Evolutionary conservation across 768 basidiomycete genomes (phyloP), one percentile per base, ranked within the genome.

Genomic region (Tubosaeta brunneosetosa): DNA sequence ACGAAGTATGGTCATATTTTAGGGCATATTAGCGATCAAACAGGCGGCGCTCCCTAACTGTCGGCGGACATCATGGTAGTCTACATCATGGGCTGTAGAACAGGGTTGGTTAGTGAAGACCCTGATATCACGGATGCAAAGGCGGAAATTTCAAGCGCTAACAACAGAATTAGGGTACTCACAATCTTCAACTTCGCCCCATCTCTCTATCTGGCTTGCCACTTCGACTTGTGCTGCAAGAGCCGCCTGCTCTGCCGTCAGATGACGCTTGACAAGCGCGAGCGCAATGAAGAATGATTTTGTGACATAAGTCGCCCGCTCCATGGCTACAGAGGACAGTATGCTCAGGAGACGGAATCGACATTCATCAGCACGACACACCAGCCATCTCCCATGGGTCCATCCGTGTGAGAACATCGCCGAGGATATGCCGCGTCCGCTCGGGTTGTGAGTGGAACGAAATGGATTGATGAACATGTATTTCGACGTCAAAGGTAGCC

Each of bases 181-280:
- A 98, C 95, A 91, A 68, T 98, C 97, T 75, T 98, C 97, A 0
- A 99, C 97, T 72, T 98, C 95, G n/a, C 97, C 97, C 97, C 97
- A 99, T 45, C 85, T 79, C 69, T 94, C 84, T 55, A 97, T 97
- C 73, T 98, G 95, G 66, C 92, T 94, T 56, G 85, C 78, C 0
- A 99, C 95, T 71, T 99, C 97, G 8, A 95, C 94, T 48, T 88
- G 86, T 7, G 92, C 81, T 0, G 91, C 91, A 46, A 83, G 69
- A 2, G 94, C 82, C 9, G 95, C 94, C 64, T 92, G 75, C 61
- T 99, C 91, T 1, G 84, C 90, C 4, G 82, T 82, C 38, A 97
- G 66, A 52, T 78, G 81, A 32, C 83, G 85, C 61, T 82, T 83
- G 31, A 93, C 83, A 31, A 99, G 76, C 9, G 90, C 94, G 33